Evolutionary conservation across 257 asterid species (phyloP).

Genomic region (Jacaranda mimosifolia): DNA sequence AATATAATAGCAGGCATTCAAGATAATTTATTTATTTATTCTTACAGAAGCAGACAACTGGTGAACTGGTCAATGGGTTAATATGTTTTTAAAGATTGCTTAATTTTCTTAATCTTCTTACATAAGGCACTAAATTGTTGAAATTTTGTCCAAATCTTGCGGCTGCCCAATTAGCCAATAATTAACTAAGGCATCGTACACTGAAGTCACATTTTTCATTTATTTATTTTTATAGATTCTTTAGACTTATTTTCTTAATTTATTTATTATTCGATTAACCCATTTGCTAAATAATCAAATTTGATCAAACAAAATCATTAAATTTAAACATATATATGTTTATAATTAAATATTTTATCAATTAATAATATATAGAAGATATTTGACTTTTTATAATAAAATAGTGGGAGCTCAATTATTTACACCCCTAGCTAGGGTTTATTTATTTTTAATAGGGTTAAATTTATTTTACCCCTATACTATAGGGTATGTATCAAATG

Average conservation of each 20-base stretch:
- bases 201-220: constrained; percentile 14
- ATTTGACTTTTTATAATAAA: too few relatives aligned
- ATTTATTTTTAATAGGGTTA: too few relatives aligned
- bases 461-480: too few relatives aligned
- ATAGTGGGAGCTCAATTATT: too few relatives aligned
- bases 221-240: constrained; percentile 15
- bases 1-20: constrained; percentile 43
- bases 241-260: constrained; percentile 40
- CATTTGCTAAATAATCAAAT: too few relatives aligned
- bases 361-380: too few relatives aligned
- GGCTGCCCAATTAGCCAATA: constrained; percentile 34
- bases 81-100: constrained; percentile 34
- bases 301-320: too few relatives aligned
- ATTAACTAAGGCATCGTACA: constrained; percentile 31
- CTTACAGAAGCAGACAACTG: constrained; percentile 44
- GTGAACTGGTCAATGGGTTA: constrained; percentile 62
- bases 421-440: too few relatives aligned
- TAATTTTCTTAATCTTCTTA: constrained; percentile 27
- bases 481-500: too few relatives aligned
- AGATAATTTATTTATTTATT: constrained; percentile 12
- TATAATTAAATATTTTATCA: too few relatives aligned
- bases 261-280: too few relatives aligned
- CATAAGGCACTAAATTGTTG: constrained; percentile 27
- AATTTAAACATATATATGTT: too few relatives aligned
- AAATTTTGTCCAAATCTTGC: constrained; percentile 44